Base-by-base conservation (phyloP, 106 monocot genomes). In the Agapanthus africanus region DNA sequence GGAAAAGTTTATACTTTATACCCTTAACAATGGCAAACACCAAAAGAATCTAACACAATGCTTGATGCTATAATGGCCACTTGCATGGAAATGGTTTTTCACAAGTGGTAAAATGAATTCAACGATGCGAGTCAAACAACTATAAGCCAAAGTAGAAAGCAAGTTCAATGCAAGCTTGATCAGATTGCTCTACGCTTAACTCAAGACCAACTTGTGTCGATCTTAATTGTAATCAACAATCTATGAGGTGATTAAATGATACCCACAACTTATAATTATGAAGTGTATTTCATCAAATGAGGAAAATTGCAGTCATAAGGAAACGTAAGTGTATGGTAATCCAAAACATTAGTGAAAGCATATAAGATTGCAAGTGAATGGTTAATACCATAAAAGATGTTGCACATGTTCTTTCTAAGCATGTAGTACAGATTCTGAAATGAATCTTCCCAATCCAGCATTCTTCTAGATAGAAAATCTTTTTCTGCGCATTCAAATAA, bases 371-470 rank as follows among this genome's bases (percentile, higher is more conserved):
- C 15, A 41, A 38, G 5, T 35, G 11, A 25, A 15, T 14, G 61
- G 59, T 50, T 49, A 66, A 50, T 86, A 95, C 95, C 95, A 80
- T 95, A 95, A 74, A 95, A 95, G 21, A 88, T 84, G 54, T 76
- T 81, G 37, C 82, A 91, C 25, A 72, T 40, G 28, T 74, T 82
- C 65, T 82, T 88, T 44, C 95, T 79, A 38, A 91, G 70, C 91
- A 91, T 78, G 56, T 79, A 86, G 59, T 95, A 95, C 60, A 95
- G 79, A 73, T 74, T 84, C 52, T 64, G 37, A 80, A 95, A 89
- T 40, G 95, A 91, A 75, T 95, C 84, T 70, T 91, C 95, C 95
- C 95, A 95, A 34, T 87, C 86, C 23, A 80, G 81, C 38, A 84
- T 79, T 30, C 95, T 81, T 80, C 70, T 84, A 7, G 50, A 37